These are phyloP conservation scores for Alternaria gaisen DNA, from an alignment of 2,329 filamentous ascomycete species.

Conservation along the genomic window DNA sequence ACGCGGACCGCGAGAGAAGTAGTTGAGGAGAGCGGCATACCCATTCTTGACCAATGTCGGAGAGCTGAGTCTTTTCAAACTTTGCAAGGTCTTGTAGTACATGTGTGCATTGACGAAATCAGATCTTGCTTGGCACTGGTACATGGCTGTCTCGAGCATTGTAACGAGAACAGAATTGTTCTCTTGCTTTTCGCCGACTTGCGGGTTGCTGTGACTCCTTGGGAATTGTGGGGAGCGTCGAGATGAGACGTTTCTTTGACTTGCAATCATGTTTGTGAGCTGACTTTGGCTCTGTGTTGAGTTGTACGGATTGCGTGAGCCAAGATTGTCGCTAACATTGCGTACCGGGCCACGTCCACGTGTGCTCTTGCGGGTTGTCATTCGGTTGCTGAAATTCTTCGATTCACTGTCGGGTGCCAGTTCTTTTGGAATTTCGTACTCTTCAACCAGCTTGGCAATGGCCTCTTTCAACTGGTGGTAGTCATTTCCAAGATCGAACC, in stretches of 20 bases:
- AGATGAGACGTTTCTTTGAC: constrained; percentile 45
- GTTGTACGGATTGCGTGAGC: constrained; percentile 63
- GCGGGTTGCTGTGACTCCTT: constrained; percentile 54
- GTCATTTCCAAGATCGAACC: constrained; percentile 74
- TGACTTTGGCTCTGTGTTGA: constrained; percentile 44
- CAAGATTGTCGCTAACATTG: constrained; percentile 41
- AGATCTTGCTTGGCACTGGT: constrained; percentile 78
- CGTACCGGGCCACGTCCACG: constrained; percentile 39
- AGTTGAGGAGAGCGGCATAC: constrained; percentile 74
- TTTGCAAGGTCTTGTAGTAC: constrained; percentile 84
- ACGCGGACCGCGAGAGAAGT: constrained; percentile 76
- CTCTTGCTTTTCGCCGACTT: constrained; percentile 44
- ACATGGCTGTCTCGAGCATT: constrained; percentile 79
- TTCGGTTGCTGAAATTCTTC: constrained; percentile 75
- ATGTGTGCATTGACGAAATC: constrained; percentile 86
- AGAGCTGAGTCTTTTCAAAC: constrained; percentile 70
- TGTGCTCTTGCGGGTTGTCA: constrained; percentile 57
- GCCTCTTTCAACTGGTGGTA: constrained; percentile 83
- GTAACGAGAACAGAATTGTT: constrained; percentile 66
- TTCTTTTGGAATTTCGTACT: constrained; percentile 79
- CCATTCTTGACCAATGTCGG: constrained; percentile 71
- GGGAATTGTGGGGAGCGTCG: constrained; percentile 50
- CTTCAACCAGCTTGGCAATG: constrained; percentile 80
- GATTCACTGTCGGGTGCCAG: constrained; percentile 67
- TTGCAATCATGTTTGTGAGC: constrained; percentile 51